Conservation (phyloP, 352 stramenopile genomes). For the Phytophthora lateralis region DNA sequence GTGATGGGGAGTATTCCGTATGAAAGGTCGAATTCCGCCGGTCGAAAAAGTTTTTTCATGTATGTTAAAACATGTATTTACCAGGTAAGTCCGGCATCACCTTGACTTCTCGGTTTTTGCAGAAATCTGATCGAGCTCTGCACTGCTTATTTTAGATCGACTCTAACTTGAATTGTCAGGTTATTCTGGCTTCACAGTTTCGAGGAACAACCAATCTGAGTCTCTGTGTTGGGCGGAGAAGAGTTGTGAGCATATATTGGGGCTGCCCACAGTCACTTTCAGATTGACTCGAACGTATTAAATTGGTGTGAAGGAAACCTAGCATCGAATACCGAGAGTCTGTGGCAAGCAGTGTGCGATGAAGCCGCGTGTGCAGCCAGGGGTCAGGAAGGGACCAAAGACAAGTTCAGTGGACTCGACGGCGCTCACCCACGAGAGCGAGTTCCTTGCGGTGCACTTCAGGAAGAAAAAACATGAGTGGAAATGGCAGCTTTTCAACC, state of each 20-base stretch:
- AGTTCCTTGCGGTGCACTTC: slow-evolving; percentile 12
- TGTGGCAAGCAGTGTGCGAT: neutral
- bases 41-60: slow-evolving; percentile 16
- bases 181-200: too few relatives aligned
- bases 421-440: slow-evolving; percentile 10
- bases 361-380: slow-evolving; percentile 11
- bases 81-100: too few relatives aligned
- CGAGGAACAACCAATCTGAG: too few relatives aligned
- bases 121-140: too few relatives aligned
- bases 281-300: slow-evolving; percentile 6
- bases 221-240: too few relatives aligned
- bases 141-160: too few relatives aligned
- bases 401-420: slow-evolving; percentile 19
- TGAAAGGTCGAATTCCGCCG: slow-evolving; percentile 8
- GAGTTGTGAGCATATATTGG: too few relatives aligned
- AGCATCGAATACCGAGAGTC: neutral
- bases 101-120: too few relatives aligned
- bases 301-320: neutral
- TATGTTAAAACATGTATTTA: too few relatives aligned
- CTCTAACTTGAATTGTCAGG: too few relatives aligned
- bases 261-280: neutral
- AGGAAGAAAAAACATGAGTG: slow-evolving; percentile 18
- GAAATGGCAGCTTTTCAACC: slow-evolving; percentile 31
- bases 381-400: slow-evolving; percentile 7
- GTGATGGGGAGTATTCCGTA: neutral